These are phyloP conservation scores for Calcarisporium arbuscula DNA, from an alignment of 2,329 filamentous ascomycete genomes.

Conservation along the genomic window DNA sequence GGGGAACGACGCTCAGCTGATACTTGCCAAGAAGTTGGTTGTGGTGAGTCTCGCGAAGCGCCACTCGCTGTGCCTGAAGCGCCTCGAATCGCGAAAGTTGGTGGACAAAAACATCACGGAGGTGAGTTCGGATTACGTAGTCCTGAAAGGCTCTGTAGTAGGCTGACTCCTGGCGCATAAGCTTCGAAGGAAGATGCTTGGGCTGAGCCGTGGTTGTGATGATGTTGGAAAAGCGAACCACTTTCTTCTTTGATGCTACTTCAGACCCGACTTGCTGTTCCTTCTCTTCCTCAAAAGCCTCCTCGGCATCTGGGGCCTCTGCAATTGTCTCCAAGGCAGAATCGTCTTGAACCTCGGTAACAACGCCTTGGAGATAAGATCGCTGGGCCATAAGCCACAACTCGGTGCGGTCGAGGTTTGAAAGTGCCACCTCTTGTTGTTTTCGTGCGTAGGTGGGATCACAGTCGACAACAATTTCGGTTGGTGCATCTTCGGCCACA, in stretches of 20 bases:
- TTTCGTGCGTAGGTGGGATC: slow-evolving; percentile 70
- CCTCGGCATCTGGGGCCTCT: slow-evolving; percentile 22
- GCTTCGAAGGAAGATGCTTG: slow-evolving; percentile 44
- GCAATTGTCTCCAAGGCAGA: slow-evolving; percentile 30
- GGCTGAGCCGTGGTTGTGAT: slow-evolving; percentile 39
- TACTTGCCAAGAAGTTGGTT: slow-evolving; percentile 82
- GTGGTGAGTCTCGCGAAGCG: slow-evolving; percentile 64
- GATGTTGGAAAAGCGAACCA: slow-evolving; percentile 64
- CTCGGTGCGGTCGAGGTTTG: slow-evolving; percentile 78
- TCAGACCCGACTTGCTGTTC: slow-evolving; percentile 13
- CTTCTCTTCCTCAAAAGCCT: slow-evolving; percentile 19
- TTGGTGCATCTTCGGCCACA: slow-evolving; percentile 49
- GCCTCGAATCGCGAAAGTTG: slow-evolving; percentile 82
- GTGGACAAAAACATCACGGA: slow-evolving; percentile 75
- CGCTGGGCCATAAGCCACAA: slow-evolving; percentile 81
- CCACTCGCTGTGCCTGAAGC: slow-evolving; percentile 75
- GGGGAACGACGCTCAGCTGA: slow-evolving; percentile 64
- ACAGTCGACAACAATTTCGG: slow-evolving; percentile 63
- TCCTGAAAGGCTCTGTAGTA: slow-evolving; percentile 86
- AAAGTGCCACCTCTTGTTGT: slow-evolving; percentile 61
- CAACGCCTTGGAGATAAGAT: slow-evolving; percentile 64
- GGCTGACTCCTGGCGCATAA: slow-evolving; percentile 60
- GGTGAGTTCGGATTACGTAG: slow-evolving; percentile 58
- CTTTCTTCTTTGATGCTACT: slow-evolving; percentile 53
- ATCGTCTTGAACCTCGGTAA: slow-evolving; percentile 43